Evolutionary conservation across 805 yeast genomes (phyloP), one percentile per base, ranked within the genome.

Genomic region (Wickerhamomyces subpelliculosus): DNA sequence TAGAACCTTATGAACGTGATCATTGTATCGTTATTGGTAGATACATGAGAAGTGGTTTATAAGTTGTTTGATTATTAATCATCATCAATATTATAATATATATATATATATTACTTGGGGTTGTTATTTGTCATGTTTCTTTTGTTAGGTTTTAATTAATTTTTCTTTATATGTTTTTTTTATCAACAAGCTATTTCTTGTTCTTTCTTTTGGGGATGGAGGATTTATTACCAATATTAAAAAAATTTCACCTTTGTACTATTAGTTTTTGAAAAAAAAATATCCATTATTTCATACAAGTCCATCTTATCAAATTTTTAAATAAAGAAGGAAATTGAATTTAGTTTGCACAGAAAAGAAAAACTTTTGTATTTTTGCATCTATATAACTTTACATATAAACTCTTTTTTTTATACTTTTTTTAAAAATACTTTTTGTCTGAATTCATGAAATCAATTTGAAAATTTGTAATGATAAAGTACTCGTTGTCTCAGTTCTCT

Each of bases 1-100:
- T 93, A 68, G 98, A 90, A 76, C 98, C 98, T 67, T 93, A 93
- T 72, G 98, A 93, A 78, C 87, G 98, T 77, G 98, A 93, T 64
- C 98, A 93, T 74, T 90, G 97, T 83, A 85, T 93, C 62, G 98
- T 93, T 56, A 87, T 93, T 61, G 98, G 97, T 64, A 80, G 83
- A 68, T 93, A 93, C 76, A 73, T 83, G 77, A 85, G 98, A 80
- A 78, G 90, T 61, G 95, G 93, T 46, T 61, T 67, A 54, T 65
- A 62, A 58, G 35, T 33, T 17, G 19, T 27, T n/a, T 17, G 17
- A 14, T 27, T 16, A 17, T 27, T 31, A 3, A 9, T 14, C 22
- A 14, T 32, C 11, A 6, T 32, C 14, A 17, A 17, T 23, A 24
- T 14, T 18, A 8, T 24, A n/a, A n/a, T n/a, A n/a, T n/a, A n/a